phyloP scores from a whole-genome alignment of 2,329 filamentous ascomycete species.

The Fusarium buxicola region DNA sequence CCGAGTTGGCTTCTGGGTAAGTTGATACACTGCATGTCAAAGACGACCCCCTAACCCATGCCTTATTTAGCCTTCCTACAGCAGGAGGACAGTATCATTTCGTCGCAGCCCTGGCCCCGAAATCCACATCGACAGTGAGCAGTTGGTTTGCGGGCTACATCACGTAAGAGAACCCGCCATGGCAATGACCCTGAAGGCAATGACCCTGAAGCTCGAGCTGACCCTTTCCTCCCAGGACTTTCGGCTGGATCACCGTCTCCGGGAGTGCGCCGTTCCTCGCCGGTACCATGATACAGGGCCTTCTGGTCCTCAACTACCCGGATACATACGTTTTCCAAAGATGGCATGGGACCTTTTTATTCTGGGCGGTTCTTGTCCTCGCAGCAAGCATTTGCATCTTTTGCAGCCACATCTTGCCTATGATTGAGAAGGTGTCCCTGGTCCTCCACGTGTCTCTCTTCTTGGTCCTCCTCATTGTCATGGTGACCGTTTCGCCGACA shows the following conservation, averaged over 20 bases:
- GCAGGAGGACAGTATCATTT: conserved; percentile 38
- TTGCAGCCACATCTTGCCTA: conserved; percentile 22
- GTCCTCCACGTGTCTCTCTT: conserved; percentile 21
- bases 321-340: conserved; percentile 29
- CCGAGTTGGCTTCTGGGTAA: conserved; percentile 31
- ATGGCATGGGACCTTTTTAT: conserved; percentile 36
- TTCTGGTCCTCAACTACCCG: conserved; percentile 28
- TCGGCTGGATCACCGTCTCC: conserved; percentile 31
- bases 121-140: background rate
- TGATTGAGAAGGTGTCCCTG: conserved; percentile 31
- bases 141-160: conserved; percentile 36
- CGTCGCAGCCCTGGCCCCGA: conserved; percentile 16
- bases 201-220: background rate
- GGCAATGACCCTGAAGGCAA: too few relatives aligned
- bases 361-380: conserved; percentile 22
- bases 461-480: conserved; percentile 19
- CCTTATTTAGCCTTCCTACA: conserved; percentile 10
- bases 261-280: conserved; percentile 35
- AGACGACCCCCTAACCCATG: background rate
- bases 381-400: conserved; percentile 17
- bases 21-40: background rate
- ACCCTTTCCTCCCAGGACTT: background rate
- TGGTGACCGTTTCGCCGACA: conserved; percentile 17
- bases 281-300: conserved; percentile 32
- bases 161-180: conserved; percentile 9